Evolutionary conservation across 768 basidiomycete genomes (phyloP).

Genomic region (Pleurotus pulmonarius): DNA sequence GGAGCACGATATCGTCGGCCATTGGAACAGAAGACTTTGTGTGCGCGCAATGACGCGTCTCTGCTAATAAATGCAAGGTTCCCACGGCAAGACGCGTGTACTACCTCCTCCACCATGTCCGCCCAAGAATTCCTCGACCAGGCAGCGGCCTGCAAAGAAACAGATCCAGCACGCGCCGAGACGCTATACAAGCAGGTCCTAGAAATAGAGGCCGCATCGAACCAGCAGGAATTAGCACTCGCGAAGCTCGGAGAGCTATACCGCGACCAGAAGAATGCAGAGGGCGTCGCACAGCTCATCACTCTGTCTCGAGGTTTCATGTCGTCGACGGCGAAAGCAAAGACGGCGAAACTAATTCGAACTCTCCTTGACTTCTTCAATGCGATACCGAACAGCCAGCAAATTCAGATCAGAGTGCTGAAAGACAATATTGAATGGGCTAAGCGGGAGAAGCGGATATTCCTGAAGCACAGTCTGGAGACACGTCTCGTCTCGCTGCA

Average conservation of each 20-base stretch:
- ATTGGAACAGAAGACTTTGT: conserved; percentile 30
- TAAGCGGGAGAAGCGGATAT: conserved; percentile 86
- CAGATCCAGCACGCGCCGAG: conserved; percentile 63
- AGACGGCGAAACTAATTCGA: conserved; percentile 94
- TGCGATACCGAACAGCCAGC: conserved; percentile 68
- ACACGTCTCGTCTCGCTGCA: conserved; percentile 82
- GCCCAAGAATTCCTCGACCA: conserved; percentile 48
- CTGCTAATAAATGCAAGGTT: conserved; percentile 13
- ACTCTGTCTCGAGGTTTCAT: conserved; percentile 82
- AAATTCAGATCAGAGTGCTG: conserved; percentile 80
- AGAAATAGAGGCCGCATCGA: conserved; percentile 21
- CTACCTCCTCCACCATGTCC: conserved; percentile 16
- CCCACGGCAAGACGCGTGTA: conserved; percentile 32
- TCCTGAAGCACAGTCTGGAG: conserved; percentile 92
- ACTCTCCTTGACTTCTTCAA: conserved; percentile 91
- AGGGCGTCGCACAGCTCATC: conserved; percentile 83
- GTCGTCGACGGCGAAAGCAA: conserved; percentile 94
- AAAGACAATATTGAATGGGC: conserved; percentile 93
- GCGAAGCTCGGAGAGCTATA: conserved; percentile 85
- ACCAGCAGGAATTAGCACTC: conserved; percentile 80
- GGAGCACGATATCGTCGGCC: conserved; percentile 82
- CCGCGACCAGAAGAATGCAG: conserved; percentile 79
- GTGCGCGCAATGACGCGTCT: conserved; percentile 17
- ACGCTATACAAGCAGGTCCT: conserved; percentile 73
- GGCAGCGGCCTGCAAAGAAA: conserved; percentile 43